Percentiles rank a stretch among this genome's conserved stretches.
These are phyloP conservation scores for Cutaneotrichosporon daszewskae DNA, from an alignment of 1,284 basidiomycete genomes.

Conservation along the genomic window DNA sequence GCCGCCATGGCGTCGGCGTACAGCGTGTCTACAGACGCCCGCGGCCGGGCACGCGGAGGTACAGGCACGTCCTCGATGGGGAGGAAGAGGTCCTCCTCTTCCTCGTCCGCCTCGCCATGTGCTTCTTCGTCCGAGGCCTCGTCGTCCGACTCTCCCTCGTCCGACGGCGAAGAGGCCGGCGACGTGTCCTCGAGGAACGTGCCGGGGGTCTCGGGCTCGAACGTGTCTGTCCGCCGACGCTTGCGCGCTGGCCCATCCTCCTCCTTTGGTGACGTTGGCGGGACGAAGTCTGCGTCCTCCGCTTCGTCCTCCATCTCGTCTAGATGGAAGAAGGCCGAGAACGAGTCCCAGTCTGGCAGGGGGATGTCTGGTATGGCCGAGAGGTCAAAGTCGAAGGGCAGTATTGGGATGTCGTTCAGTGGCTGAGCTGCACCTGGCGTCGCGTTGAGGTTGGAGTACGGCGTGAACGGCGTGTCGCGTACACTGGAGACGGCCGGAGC, in stretches of 20 bases:
- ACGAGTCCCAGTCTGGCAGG: constrained; percentile 7
- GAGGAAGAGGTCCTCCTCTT: constrained; percentile 35
- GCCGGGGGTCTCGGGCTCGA: too few relatives aligned
- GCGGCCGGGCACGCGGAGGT: too few relatives aligned
- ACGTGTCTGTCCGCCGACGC: too few relatives aligned
- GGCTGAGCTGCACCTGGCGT: too few relatives aligned
- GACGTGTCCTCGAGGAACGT: too few relatives aligned
- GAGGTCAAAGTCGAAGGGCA: background rate
- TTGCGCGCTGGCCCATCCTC: too few relatives aligned
- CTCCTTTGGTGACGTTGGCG: constrained; percentile 15
- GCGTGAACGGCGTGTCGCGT: background rate
- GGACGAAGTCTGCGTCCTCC: constrained; percentile 16
- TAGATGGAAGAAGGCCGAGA: constrained; percentile 12
- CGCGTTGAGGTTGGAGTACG: background rate
- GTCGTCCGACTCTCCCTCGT: background rate
- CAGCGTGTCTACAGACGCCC: constrained; percentile 13
- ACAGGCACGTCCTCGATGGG: constrained; percentile 37
- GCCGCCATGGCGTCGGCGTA: constrained; percentile 15
- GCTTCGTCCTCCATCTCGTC: constrained; percentile 13
- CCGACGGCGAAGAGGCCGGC: too few relatives aligned
- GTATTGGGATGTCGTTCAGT: too few relatives aligned
- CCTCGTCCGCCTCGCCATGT: constrained; percentile 51
- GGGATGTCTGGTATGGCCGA: background rate
- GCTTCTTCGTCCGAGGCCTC: background rate
- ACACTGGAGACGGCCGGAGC: background rate